Evolutionary conservation across 2,329 filamentous ascomycete species (phyloP).

Genomic region (Elsinoe fawcettii): DNA sequence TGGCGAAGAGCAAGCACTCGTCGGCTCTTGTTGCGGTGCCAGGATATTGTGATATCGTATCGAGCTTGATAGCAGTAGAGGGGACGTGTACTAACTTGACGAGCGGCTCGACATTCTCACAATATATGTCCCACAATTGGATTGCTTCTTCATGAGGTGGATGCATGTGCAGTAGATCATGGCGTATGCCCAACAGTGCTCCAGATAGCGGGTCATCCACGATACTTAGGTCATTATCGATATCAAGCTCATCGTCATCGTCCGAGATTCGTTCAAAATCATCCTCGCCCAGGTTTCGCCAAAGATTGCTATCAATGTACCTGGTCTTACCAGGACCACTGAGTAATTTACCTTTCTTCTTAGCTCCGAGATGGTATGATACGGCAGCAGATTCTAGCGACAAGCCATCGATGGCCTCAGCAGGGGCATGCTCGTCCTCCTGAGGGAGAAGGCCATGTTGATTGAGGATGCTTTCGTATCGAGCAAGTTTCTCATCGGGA

Average conservation of each 20-base stretch:
- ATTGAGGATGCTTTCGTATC: constrained; percentile 35
- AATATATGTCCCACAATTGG: constrained; percentile 48
- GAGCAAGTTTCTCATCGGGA: constrained; percentile 31
- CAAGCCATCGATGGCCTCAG: background rate
- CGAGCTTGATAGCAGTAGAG: constrained; percentile 45
- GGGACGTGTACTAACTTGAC: constrained; percentile 65
- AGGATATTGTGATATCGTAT: constrained; percentile 32
- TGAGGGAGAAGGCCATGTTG: constrained; percentile 29
- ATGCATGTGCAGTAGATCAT: constrained; percentile 12
- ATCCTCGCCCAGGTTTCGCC: constrained; percentile 26
- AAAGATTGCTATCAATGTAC: constrained; percentile 35
- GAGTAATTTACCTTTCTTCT: constrained; percentile 23
- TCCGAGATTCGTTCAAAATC: constrained; percentile 24
- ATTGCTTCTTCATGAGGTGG: constrained; percentile 5
- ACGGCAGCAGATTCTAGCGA: background rate
- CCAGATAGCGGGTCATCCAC: constrained; percentile 24
- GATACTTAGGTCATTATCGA: background rate
- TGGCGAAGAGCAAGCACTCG: constrained; percentile 52
- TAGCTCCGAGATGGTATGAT: background rate
- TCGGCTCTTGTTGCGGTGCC: constrained; percentile 51
- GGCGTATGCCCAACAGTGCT: constrained; percentile 21
- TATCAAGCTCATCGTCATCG: constrained; percentile 24
- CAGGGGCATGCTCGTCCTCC: constrained; percentile 1
- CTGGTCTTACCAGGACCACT: constrained; percentile 32
- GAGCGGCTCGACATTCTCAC: constrained; percentile 64